Conservation (phyloP, 345 rosid genomes). For the Xanthoceras sorbifolium region DNA sequence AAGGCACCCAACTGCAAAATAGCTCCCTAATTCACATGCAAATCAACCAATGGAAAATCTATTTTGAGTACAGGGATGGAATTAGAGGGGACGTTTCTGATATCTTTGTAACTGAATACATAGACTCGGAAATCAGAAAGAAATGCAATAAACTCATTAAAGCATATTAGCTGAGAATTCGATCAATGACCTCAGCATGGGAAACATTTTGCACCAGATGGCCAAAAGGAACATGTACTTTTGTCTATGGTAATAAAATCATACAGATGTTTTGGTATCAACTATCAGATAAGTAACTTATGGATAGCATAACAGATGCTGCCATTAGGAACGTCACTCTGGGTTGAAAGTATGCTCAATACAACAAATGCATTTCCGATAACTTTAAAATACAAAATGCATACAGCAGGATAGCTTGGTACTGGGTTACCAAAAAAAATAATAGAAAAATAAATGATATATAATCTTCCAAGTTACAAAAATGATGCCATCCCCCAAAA, state of each 20-base stretch:
- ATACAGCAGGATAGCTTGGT: neutral
- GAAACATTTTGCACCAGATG: constrained; percentile 2
- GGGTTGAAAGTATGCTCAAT: neutral
- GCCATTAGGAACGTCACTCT: neutral
- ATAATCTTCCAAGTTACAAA: constrained; percentile 1
- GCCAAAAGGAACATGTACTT: neutral
- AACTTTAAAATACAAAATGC: neutral
- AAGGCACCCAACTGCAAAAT: neutral
- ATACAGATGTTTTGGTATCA: neutral
- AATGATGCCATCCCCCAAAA: neutral
- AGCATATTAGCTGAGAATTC: neutral
- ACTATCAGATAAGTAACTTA: neutral
- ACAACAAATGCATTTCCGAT: neutral
- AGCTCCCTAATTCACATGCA: neutral
- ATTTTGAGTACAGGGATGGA: neutral
- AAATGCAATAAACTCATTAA: neutral
- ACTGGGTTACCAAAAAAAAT: neutral
- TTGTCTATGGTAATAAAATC: neutral
- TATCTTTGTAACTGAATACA: neutral
- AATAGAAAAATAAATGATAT: too few species aligned
- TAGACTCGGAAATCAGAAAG: neutral
- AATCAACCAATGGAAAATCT: neutral
- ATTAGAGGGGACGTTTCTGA: neutral
- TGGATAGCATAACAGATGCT: neutral
- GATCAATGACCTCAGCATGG: neutral